Conservation (phyloP, 352 stramenopile species). For the Globisporangium camurandrum region DNA sequence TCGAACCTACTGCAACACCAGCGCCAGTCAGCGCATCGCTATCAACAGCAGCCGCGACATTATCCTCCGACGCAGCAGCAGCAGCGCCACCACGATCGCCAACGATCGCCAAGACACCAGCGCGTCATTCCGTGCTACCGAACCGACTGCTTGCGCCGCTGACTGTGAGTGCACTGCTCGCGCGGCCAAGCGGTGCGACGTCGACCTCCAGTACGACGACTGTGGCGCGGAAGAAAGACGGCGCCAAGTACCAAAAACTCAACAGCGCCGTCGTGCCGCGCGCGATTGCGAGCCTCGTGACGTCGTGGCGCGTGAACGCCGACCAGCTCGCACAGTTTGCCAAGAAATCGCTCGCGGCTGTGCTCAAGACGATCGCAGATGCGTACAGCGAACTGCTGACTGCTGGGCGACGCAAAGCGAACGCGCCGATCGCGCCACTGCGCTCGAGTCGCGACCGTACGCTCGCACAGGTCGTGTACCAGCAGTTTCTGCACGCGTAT, state of each 20-base stretch:
- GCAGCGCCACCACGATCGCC: background rate
- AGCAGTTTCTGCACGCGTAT: constrained; percentile 80
- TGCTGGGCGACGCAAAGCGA: constrained; percentile 33
- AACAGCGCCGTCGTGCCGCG: constrained; percentile 57
- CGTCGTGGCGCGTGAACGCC: constrained; percentile 77
- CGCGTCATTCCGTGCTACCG: constrained; percentile 7
- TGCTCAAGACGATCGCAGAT: constrained; percentile 65
- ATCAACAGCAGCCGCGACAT: no score
- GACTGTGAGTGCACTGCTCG: constrained; percentile 49
- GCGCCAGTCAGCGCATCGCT: no score
- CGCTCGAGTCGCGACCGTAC: constrained; percentile 31
- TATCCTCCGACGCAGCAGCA: no score
- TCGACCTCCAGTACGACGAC: background rate
- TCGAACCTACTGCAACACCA: no score
- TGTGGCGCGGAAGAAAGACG: constrained; percentile 36
- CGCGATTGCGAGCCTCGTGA: constrained; percentile 56
- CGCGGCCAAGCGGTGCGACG: constrained; percentile 10
- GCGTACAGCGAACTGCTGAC: constrained; percentile 71
- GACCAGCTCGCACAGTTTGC: constrained; percentile 73
- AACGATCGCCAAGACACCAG: background rate
- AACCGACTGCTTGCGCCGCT: constrained; percentile 22
- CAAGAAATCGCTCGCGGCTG: constrained; percentile 60
- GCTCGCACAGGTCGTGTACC: constrained; percentile 70
- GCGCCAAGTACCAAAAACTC: constrained; percentile 65
- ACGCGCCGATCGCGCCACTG: constrained; percentile 6